A percentile compares a stretch with the other conserved stretches of the same genome.
Conservation (phyloP, 495 filamentous ascomycete species). For the Penicillium pulvis region DNA sequence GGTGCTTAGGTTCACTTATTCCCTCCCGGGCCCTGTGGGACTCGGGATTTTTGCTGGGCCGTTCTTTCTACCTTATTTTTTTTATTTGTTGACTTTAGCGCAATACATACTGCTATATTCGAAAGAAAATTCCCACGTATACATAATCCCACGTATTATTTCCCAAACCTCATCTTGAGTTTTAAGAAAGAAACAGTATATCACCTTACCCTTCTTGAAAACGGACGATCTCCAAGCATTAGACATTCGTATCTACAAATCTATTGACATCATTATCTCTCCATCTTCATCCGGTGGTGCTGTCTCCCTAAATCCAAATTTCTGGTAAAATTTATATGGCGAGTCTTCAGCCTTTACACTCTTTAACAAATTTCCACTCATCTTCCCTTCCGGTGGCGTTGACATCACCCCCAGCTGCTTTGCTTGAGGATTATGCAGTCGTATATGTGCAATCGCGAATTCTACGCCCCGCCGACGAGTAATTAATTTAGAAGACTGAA, state of each 20-base stretch:
- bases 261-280: neutral
- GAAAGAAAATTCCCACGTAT: neutral
- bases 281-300: constrained; percentile 1
- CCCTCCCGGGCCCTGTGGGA: constrained; percentile 17
- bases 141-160: too few species aligned
- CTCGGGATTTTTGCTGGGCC: constrained; percentile 16
- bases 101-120: constrained; percentile 11
- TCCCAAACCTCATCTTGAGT: too few species aligned
- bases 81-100: constrained; percentile 24
- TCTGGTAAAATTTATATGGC: neutral
- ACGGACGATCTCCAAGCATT: too few species aligned
- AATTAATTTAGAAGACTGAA: too few species aligned
- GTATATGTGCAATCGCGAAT: neutral
- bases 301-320: neutral
- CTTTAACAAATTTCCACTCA: neutral
- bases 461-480: neutral
- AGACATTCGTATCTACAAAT: neutral
- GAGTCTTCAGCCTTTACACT: neutral
- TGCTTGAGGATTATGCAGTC: neutral
- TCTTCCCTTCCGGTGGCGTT: neutral
- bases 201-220: too few species aligned
- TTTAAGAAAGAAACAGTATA: too few species aligned
- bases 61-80: constrained; percentile 9
- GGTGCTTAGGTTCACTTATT: constrained; percentile 29
- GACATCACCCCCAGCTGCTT: neutral